A percentile compares a stretch with the other conserved stretches of the same genome.
These are phyloP conservation scores for Aquanectria penicillioides DNA, from an alignment of 2,329 filamentous ascomycete genomes.

Conservation along the genomic window DNA sequence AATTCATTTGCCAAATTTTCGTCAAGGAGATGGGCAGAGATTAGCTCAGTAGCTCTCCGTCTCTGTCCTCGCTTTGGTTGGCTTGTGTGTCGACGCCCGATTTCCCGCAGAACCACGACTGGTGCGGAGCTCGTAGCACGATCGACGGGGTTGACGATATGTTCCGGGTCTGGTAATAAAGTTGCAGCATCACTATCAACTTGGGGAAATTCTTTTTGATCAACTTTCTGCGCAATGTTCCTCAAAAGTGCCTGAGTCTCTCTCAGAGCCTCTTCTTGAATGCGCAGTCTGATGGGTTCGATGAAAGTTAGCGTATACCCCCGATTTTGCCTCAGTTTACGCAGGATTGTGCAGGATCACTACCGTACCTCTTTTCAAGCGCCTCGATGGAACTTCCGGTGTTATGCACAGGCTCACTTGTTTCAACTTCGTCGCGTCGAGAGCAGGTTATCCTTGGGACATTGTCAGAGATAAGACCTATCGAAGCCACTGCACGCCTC, in stretches of 20 bases:
- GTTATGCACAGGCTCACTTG: background rate
- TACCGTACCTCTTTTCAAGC: background rate
- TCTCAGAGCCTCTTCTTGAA: background rate
- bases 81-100: background rate
- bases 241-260: background rate
- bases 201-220: background rate
- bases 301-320: background rate
- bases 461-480: too few species aligned
- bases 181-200: too few species aligned
- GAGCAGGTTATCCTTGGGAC: background rate
- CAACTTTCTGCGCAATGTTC: background rate
- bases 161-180: background rate
- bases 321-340: too few species aligned
- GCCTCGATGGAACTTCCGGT: background rate
- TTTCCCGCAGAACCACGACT: background rate
- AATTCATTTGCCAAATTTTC: background rate
- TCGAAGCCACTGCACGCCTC: fast-evolving
- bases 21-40: background rate
- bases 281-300: background rate
- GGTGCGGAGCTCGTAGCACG: background rate
- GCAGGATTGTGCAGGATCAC: too few species aligned
- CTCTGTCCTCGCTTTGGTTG: background rate
- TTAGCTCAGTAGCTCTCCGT: background rate
- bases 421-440: background rate
- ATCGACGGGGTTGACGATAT: background rate